Percentiles rank a stretch among this genome's conserved stretches.
Evolutionary conservation across 305 asterid species (phyloP).

Genomic region (Solanum hybrid): DNA sequence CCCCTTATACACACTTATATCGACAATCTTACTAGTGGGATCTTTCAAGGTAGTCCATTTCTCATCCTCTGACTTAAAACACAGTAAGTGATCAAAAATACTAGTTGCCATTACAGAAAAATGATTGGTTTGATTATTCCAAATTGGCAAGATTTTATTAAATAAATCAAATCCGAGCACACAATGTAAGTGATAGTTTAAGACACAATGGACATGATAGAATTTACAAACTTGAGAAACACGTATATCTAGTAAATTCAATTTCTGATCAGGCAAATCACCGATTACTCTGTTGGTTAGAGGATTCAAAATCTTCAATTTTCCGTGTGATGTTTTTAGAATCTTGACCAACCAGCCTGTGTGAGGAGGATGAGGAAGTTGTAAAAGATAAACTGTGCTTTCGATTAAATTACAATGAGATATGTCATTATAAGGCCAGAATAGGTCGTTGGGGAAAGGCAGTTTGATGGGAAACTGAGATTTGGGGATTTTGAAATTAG

Average conservation of each 20-base stretch:
- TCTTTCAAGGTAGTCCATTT: no score
- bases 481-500: not conserved
- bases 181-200: no score
- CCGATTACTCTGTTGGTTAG: not conserved
- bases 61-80: no score
- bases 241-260: not conserved
- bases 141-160: not conserved
- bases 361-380: not conserved
- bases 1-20: no score
- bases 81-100: no score
- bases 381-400: not conserved
- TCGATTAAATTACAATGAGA: not conserved
- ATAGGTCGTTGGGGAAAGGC: no score
- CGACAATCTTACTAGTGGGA: no score
- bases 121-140: no score
- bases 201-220: not conserved
- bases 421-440: no score
- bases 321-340: not conserved
- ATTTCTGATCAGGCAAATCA: no score
- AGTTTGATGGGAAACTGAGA: not conserved
- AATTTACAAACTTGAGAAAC: not conserved
- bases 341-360: conserved; percentile 14
- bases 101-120: no score
- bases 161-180: no score
- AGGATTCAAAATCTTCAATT: not conserved